Conservation (phyloP, 305 asterid species). For the Fraxinus nigra region DNA sequence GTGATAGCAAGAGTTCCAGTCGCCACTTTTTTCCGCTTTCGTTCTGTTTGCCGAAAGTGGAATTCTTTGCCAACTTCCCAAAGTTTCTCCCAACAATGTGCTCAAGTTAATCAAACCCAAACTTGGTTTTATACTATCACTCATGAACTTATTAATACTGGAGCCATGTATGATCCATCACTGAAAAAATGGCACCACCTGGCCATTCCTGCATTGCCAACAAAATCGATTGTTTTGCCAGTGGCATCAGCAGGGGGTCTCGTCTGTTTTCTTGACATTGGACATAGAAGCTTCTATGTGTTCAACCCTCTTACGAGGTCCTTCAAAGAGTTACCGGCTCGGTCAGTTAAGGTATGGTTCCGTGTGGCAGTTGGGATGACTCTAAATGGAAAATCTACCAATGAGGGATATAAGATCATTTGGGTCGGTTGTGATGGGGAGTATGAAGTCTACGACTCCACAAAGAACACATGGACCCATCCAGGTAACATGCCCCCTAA, state of each 20-base stretch:
- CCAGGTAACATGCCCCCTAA: slow-evolving; percentile 63
- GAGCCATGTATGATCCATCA: slow-evolving; percentile 86
- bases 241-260: slow-evolving; percentile 98
- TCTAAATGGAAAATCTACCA: slow-evolving; percentile 37
- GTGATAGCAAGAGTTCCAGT: slow-evolving; percentile 86
- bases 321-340: slow-evolving; percentile 76
- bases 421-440: slow-evolving; percentile 95
- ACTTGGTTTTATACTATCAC: slow-evolving; percentile 94
- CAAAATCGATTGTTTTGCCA: slow-evolving; percentile 71
- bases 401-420: slow-evolving; percentile 64
- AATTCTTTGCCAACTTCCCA: slow-evolving; percentile 71
- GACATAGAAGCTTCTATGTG: slow-evolving; percentile 78
- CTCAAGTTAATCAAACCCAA: slow-evolving; percentile 51
- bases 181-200: slow-evolving; percentile 89
- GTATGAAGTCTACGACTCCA: slow-evolving; percentile 70
- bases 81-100: slow-evolving; percentile 74
- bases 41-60: slow-evolving; percentile 84
- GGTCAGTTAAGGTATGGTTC: slow-evolving; percentile 89
- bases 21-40: slow-evolving; percentile 74
- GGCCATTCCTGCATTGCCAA: slow-evolving; percentile 63
- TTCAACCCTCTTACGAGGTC: slow-evolving; percentile 91
- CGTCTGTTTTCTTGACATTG: slow-evolving; percentile 91
- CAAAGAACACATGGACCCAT: slow-evolving; percentile 55
- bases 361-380: slow-evolving; percentile 94
- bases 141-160: slow-evolving; percentile 70